Evolutionary conservation across 345 rosid genomes (phyloP), one percentile per base, ranked within the genome.

Genomic region (Euphorbia pulcherrima): DNA sequence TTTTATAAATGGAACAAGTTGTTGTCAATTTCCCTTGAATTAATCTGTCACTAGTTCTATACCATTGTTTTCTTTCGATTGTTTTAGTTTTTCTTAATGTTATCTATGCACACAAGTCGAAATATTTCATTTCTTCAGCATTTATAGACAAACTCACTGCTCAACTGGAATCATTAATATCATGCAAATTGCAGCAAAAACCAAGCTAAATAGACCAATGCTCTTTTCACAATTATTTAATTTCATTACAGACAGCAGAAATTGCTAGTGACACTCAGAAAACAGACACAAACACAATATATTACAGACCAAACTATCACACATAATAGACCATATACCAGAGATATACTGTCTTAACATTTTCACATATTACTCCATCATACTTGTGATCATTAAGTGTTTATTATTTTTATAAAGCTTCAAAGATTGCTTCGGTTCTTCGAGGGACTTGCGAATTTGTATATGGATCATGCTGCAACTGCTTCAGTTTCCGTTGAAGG

Each of bases 351-450:
- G 27, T 37, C 7, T 2, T 59, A n/a, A 33, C 63, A 18, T 20
- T 18, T 59, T 17, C 63, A 59, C 10, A 59, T 46, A 64, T 47
- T 64, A 4, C 55, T 28, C 26, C 67, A 64, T 28, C 10, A 62
- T 28, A 62, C 13, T 62, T 24, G 17, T 24, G 48, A 41, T 14
- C 18, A 62, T 24, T 17, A 47, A 18, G 4, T 12, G n/a, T 18
- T 62, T 44, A 62, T 62, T 62, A 26, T 16, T 6, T 17, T 64
- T 17, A 7, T 33, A 2, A 7, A 16, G 20, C 21, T 62, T 16
- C 4, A 44, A 7, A 33, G 26, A 59, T 17, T 8, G 0, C 37
- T 27, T 57, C 11, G 33, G 1, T 53, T 23, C 51, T 12, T 41
- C 13, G 18, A 24, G 44, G 58, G 13, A 29, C 1, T 50, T 4